Base-by-base conservation (phyloP, 352 stramenopile species). In the Plasmopara muralis region DNA sequence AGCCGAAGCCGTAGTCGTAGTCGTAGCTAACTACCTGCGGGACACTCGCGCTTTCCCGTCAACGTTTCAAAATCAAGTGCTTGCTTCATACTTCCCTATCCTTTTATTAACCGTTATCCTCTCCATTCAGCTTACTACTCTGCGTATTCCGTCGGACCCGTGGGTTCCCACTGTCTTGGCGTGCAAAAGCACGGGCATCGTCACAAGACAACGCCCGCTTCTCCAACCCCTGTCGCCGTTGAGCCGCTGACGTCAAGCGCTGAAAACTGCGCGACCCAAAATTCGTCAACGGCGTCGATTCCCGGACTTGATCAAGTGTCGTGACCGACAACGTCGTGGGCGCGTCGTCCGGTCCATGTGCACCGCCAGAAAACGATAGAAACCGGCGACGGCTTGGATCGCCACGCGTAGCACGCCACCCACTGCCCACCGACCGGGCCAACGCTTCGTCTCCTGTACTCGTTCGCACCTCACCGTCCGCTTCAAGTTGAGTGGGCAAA, bases 331-430 rank as follows among this genome's bases (percentile, higher is more conserved):
- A 28, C 1, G 50, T 50, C 37, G 10, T 40, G 14, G 28, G 35
- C 0, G 42, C 43, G 6, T 34, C 52, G 25, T 18, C 43, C 34
- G 7, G 18, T n/a, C 16, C n/a, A 45, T 44, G 45, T 5, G 62
- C 51, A 16, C 56, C 43, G 1, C 7, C 37, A 7, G 70, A 67
- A 6, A 62, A 47, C 4, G 75, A 87, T 14, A 81, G 82, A 51
- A 88, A 80, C 0, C 76, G 79, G 8, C 57, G 53, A 25, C 74
- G 72, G 6, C 68, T 71, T 15, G 70, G 65, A 1, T 68, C 71
- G 55, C 87, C 78, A 13, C 77, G 76, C 1, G 76, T 72, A 8
- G 64, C 76, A 2, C 71, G 76, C 62, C 88, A 89, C 41, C 88
- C 53, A 47, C 85, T 91, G 31, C 78, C 77, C 1, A 64, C 67